phyloP scores from a whole-genome alignment of 2,329 filamentous ascomycete species.

The Calonectria hawksworthii region DNA sequence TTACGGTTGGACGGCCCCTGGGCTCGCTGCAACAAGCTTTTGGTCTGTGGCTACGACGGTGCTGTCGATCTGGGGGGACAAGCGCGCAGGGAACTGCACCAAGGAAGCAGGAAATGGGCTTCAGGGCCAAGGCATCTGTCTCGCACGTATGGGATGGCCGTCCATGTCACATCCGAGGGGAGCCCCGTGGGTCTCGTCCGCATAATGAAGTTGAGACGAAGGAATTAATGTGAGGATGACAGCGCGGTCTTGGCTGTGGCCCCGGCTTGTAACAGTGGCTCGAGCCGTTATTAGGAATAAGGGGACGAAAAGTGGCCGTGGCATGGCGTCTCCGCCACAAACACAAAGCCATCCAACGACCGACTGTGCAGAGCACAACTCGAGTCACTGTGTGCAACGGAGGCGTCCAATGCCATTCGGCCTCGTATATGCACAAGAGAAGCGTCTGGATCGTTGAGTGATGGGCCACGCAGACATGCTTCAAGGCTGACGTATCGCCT shows the following conservation, averaged over 20 bases:
- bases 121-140: background rate
- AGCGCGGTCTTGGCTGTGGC: slow-evolving; percentile 2
- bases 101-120: background rate
- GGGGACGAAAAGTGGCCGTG: background rate
- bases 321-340: background rate
- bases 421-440: slow-evolving; percentile 13
- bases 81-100: background rate
- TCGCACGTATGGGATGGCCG: background rate
- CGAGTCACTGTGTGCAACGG: background rate
- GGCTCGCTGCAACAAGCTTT: background rate
- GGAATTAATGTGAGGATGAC: slow-evolving; percentile 1
- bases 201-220: slow-evolving; percentile 13
- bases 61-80: background rate
- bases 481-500: slow-evolving; percentile 18
- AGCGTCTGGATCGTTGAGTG: background rate
- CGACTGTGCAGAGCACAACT: background rate
- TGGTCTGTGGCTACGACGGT: background rate
- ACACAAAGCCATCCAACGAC: background rate
- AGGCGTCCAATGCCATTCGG: background rate
- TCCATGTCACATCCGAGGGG: background rate
- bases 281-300: background rate
- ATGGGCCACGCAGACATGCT: slow-evolving; percentile 13
- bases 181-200: background rate
- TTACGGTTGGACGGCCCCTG: background rate
- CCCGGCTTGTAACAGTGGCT: background rate